These are phyloP conservation scores for Guillardia theta DNA, from an alignment of 78 protist species.

Conservation along the genomic window DNA sequence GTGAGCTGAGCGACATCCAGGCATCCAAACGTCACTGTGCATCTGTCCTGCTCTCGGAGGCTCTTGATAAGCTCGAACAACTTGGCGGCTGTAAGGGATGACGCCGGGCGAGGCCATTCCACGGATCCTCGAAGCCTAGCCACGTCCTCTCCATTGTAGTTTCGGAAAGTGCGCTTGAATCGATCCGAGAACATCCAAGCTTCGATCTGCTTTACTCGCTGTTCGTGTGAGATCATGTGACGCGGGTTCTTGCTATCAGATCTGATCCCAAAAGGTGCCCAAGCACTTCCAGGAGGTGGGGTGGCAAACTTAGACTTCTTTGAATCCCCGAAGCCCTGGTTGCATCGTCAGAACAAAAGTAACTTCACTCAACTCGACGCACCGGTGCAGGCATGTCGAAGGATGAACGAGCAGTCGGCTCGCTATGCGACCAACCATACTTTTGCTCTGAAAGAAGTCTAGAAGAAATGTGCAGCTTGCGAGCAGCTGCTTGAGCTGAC, in stretches of 20 bases:
- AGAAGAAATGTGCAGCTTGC: background rate
- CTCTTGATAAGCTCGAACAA: conserved; percentile 20
- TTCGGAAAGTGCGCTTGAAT: conserved; percentile 68
- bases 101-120: background rate
- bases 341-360: background rate
- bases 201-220: conserved; percentile 30
- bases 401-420: conserved; percentile 10
- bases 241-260: background rate
- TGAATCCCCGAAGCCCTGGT: conserved; percentile 6
- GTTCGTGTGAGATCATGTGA: background rate
- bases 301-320: background rate
- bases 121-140: conserved; percentile 74
- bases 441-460: background rate
- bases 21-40: conserved; percentile 57
- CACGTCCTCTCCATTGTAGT: conserved; percentile 75
- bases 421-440: background rate
- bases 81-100: conserved; percentile 40
- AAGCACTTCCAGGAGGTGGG: background rate
- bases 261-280: background rate
- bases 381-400: conserved; percentile 35
- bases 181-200: conserved; percentile 75
- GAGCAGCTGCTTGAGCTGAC: background rate
- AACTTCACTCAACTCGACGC: background rate
- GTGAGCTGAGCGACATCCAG: conserved; percentile 78
- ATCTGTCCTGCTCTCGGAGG: conserved; percentile 23